phyloP scores from a whole-genome alignment of 805 yeast species.

The Kuraishia hungarica region DNA sequence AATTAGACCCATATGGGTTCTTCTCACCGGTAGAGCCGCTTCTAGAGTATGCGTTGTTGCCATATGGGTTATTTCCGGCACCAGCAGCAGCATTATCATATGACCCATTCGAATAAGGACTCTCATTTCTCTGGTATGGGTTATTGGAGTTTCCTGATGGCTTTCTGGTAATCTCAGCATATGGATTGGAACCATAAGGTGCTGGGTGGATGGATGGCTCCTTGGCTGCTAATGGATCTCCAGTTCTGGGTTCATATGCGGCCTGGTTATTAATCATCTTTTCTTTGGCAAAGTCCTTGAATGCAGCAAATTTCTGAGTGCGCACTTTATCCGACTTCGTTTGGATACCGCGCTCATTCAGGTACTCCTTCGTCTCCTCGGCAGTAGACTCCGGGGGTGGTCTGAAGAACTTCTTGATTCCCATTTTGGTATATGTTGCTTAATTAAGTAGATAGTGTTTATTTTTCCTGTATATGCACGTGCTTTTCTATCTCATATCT shows the following conservation, averaged over 20 bases:
- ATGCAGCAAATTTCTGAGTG: constrained; percentile 38
- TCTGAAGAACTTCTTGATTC: constrained; percentile 38
- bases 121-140: background rate
- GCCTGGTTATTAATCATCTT: constrained; percentile 4
- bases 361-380: constrained; percentile 29
- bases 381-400: constrained; percentile 39
- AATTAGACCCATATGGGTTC: background rate
- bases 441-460: no score
- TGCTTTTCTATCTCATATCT: no score
- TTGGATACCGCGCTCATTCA: constrained; percentile 34
- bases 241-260: background rate
- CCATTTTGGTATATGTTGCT: constrained; percentile 24
- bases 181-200: background rate
- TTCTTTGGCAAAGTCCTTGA: constrained; percentile 36
- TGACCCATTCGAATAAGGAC: background rate
- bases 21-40: background rate
- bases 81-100: background rate
- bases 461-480: no score
- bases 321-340: constrained; percentile 26
- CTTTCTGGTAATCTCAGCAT: background rate
- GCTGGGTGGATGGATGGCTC: background rate
- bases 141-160: background rate
- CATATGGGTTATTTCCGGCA: background rate
- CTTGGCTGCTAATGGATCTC: background rate
- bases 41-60: background rate